Conservation (phyloP, 495 filamentous ascomycete species). For the Collariella sp. region DNA sequence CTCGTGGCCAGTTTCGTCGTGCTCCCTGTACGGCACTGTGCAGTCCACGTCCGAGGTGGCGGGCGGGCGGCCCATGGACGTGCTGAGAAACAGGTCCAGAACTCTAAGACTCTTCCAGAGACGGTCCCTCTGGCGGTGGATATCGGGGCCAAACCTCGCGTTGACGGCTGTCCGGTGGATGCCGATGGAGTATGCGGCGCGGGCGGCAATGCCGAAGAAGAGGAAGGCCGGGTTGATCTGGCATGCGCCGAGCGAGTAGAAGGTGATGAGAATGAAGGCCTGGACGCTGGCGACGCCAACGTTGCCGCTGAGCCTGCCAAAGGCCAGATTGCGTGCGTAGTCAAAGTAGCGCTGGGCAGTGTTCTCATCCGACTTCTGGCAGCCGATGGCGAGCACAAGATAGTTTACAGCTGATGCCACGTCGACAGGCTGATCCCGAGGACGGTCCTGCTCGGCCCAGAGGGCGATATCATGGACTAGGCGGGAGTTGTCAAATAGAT, state of each 20-base stretch:
- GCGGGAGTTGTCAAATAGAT: slow-evolving; percentile 31
- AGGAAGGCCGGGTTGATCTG: slow-evolving; percentile 55
- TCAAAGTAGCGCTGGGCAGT: slow-evolving; percentile 47
- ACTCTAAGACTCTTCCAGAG: slow-evolving; percentile 56
- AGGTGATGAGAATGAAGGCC: slow-evolving; percentile 49
- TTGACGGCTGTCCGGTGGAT: slow-evolving; percentile 55
- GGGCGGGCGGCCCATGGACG: slow-evolving; percentile 51
- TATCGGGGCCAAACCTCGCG: slow-evolving; percentile 43
- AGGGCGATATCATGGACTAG: slow-evolving; percentile 22
- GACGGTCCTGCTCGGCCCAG: slow-evolving; percentile 20
- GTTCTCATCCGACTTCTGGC: slow-evolving; percentile 45
- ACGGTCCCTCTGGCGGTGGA: slow-evolving; percentile 44
- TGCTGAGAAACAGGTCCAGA: slow-evolving; percentile 52
- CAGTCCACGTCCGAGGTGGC: slow-evolving; percentile 52
- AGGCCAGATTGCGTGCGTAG: slow-evolving; percentile 47
- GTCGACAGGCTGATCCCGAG: slow-evolving; percentile 22
- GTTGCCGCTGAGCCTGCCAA: slow-evolving; percentile 47
- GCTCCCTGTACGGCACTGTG: slow-evolving; percentile 35
- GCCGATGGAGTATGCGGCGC: slow-evolving; percentile 52
- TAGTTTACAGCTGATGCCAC: slow-evolving; percentile 48
- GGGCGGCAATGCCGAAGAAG: slow-evolving; percentile 48
- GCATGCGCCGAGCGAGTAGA: slow-evolving; percentile 54
- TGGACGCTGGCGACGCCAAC: slow-evolving; percentile 50
- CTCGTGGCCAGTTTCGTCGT: slow-evolving; percentile 25
- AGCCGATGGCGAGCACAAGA: slow-evolving; percentile 52